A percentile compares a stretch with the other conserved stretches of the same genome.
Evolutionary conservation across 2,329 filamentous ascomycete species (phyloP).

Genomic region (Tolypocladium tropicale): DNA sequence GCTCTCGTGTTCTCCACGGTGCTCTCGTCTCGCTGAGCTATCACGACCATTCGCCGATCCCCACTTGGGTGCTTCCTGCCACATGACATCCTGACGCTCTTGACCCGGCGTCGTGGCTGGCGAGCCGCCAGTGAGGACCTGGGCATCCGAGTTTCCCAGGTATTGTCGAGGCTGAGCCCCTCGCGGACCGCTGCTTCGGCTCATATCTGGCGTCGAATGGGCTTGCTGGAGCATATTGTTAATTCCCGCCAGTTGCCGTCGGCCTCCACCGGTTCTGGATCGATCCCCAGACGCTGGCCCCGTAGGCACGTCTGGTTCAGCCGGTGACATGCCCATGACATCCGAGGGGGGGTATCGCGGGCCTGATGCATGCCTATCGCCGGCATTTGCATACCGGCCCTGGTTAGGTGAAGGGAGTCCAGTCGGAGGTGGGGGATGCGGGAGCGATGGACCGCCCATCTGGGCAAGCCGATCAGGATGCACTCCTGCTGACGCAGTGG

Average conservation of each 20-base stretch:
- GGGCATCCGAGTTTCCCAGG: constrained; percentile 43
- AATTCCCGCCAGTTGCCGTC: constrained; percentile 48
- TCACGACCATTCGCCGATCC: constrained; percentile 21
- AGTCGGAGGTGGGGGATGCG: constrained; percentile 9
- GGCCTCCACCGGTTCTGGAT: constrained; percentile 25
- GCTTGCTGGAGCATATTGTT: constrained; percentile 47
- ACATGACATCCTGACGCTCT: constrained; percentile 36
- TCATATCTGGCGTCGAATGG: constrained; percentile 27
- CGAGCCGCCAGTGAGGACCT: constrained; percentile 45
- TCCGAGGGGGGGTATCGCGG: constrained; percentile 10
- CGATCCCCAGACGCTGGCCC: constrained; percentile 26
- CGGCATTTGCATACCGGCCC: constrained; percentile 20
- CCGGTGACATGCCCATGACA: constrained; percentile 10
- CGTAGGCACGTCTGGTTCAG: constrained; percentile 21
- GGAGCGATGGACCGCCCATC: constrained; percentile 21
- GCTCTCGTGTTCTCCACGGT: constrained; percentile 32
- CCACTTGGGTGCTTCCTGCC: constrained; percentile 23
- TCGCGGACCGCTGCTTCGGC: constrained; percentile 23
- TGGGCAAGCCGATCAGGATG: constrained; percentile 42
- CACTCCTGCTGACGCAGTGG: constrained; percentile 22
- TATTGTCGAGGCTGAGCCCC: constrained; percentile 28
- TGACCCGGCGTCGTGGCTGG: constrained; percentile 36
- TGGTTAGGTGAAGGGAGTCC: constrained; percentile 17
- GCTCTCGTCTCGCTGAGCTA: constrained; percentile 17
- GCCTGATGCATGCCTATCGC: constrained; percentile 16